Evolutionary conservation across 306 rosid genomes (phyloP).

Genomic region (Lathyrus sativus): DNA sequence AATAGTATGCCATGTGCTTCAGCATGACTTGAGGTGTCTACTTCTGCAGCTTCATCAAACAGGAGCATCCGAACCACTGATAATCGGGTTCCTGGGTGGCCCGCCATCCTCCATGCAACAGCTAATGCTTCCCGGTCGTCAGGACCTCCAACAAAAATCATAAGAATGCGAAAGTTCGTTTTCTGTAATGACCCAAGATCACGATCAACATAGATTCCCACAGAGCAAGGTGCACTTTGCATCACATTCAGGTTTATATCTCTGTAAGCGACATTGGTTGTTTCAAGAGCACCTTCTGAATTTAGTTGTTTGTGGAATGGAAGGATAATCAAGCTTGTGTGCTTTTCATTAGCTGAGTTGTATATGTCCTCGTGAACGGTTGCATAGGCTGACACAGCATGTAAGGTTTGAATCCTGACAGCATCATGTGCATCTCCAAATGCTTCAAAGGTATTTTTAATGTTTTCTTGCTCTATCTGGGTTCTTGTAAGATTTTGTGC

Average conservation of each 20-base stretch:
- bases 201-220: constrained; percentile 44
- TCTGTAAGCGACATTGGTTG: constrained; percentile 5
- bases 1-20: constrained; percentile 31
- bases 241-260: constrained; percentile 37
- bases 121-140: constrained; percentile 70
- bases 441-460: constrained; percentile 27
- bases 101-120: constrained; percentile 57
- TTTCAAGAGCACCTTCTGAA: constrained; percentile 27
- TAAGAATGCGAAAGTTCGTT: background rate
- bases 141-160: constrained; percentile 51
- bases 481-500: constrained; percentile 34
- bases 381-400: constrained; percentile 37
- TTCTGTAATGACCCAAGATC: constrained; percentile 22
- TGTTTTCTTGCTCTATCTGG: constrained; percentile 37
- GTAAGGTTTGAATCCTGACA: constrained; percentile 33
- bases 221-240: constrained; percentile 44
- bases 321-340: constrained; percentile 35
- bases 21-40: background rate
- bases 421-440: constrained; percentile 34
- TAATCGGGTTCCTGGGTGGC: constrained; percentile 38
- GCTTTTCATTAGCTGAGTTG: constrained; percentile 37
- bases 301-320: constrained; percentile 42
- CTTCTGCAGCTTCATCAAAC: constrained; percentile 31
- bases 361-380: constrained; percentile 47
- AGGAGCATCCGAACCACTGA: constrained; percentile 49